Percentiles rank a stretch among this genome's conserved stretches.
Evolutionary conservation across 2,329 filamentous ascomycete species (phyloP).

Genomic region (Hysterium pulicare): DNA sequence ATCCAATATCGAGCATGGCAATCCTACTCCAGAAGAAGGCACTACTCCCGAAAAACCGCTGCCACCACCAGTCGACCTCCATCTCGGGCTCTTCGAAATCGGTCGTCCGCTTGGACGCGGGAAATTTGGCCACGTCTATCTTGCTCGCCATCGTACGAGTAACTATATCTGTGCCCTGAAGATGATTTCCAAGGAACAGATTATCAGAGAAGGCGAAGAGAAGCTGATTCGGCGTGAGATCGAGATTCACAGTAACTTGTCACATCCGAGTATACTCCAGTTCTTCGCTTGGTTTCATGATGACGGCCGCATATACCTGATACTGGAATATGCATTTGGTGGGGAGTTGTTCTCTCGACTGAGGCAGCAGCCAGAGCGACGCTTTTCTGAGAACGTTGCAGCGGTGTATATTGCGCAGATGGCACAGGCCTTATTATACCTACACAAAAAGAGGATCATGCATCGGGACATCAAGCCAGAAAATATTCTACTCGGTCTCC

Average conservation of each 20-base stretch:
- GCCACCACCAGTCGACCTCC: conserved; percentile 53
- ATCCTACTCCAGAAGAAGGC: not conserved
- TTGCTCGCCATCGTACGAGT: conserved; percentile 69
- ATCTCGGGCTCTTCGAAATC: conserved; percentile 86
- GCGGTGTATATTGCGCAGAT: conserved; percentile 82
- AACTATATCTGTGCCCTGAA: conserved; percentile 81
- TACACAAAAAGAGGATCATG: conserved; percentile 92
- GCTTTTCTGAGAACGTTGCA: conserved; percentile 76
- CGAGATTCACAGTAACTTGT: conserved; percentile 79
- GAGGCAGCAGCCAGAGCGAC: conserved; percentile 68
- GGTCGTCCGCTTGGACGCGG: conserved; percentile 76
- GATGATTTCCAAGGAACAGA: conserved; percentile 74
- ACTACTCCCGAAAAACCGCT: conserved; percentile 4
- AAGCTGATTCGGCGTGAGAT: conserved; percentile 80
- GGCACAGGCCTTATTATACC: conserved; percentile 76
- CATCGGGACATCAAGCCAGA: conserved; percentile 94
- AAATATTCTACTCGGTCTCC: conserved; percentile 90
- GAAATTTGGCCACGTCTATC: conserved; percentile 78
- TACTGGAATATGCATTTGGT: conserved; percentile 76
- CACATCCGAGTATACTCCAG: conserved; percentile 76
- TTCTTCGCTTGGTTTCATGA: conserved; percentile 83
- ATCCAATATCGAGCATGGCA: too few relatives aligned
- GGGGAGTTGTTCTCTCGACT: conserved; percentile 80
- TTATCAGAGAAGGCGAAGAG: conserved; percentile 70
- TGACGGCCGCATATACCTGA: conserved; percentile 75